These are phyloP conservation scores for Glarea lozoyensis DNA, from an alignment of 495 filamentous ascomycete genomes.

Conservation along the genomic window DNA sequence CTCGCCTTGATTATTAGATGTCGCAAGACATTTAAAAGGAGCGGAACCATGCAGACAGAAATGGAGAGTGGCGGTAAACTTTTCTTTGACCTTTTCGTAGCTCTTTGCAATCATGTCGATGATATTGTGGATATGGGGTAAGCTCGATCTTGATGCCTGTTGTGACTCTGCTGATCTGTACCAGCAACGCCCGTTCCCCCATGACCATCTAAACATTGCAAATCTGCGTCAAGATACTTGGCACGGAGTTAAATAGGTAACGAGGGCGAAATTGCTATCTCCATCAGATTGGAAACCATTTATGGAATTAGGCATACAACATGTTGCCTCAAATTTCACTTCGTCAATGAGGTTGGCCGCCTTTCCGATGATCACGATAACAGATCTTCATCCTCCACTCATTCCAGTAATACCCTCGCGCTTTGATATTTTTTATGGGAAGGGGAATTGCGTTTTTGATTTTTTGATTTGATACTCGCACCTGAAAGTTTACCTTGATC, in stretches of 20 bases:
- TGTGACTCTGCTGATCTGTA: neutral
- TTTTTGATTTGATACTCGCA: constrained; percentile 12
- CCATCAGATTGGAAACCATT: constrained; percentile 26
- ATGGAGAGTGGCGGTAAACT: constrained; percentile 81
- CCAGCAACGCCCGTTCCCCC: constrained; percentile 21
- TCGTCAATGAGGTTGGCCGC: constrained; percentile 24
- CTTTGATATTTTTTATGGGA: constrained; percentile 17
- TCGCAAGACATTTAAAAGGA: constrained; percentile 89
- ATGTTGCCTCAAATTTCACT: constrained; percentile 18
- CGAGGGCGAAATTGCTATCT: constrained; percentile 18
- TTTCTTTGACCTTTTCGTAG: constrained; percentile 92
- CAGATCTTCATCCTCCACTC: constrained; percentile 24
- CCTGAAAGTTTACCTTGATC: constrained; percentile 1
- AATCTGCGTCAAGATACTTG: constrained; percentile 12
- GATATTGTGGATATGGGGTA: constrained; percentile 35
- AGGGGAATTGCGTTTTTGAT: constrained; percentile 19
- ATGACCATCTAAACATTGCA: constrained; percentile 22
- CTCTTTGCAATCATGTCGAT: constrained; percentile 82
- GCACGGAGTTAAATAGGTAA: constrained; percentile 20
- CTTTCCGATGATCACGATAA: constrained; percentile 18
- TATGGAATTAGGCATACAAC: constrained; percentile 17
- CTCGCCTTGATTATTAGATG: constrained; percentile 88
- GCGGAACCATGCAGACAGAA: constrained; percentile 94
- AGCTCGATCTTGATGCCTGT: neutral
- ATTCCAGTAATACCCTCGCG: constrained; percentile 23